These are phyloP conservation scores for Globisporangium nagaii DNA, from an alignment of 352 stramenopile species.

Conservation along the genomic window DNA sequence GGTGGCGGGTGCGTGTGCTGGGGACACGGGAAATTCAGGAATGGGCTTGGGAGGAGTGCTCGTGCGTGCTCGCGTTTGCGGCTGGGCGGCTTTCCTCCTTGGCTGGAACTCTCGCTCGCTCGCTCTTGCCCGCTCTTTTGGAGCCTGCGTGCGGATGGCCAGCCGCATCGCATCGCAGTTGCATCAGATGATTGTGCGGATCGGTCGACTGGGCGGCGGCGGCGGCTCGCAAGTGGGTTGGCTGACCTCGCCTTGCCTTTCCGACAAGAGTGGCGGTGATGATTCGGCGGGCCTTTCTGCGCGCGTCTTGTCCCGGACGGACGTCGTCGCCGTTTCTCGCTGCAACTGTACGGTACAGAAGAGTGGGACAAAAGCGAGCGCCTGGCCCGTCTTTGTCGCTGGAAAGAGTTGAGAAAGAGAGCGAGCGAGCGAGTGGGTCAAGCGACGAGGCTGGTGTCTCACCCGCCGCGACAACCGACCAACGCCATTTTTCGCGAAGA, in stretches of 20 bases:
- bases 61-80: neutral
- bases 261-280: neutral
- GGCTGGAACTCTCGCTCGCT: no score
- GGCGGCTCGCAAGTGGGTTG: no score
- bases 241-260: neutral
- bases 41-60: neutral
- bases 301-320: neutral
- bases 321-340: no score
- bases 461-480: no score
- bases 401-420: no score
- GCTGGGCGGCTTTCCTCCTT: no score
- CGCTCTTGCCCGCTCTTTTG: no score
- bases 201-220: no score
- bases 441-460: no score
- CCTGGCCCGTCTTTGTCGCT: neutral
- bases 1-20: neutral
- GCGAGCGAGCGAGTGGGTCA: no score
- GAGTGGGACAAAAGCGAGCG: constrained; percentile 1
- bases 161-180: neutral
- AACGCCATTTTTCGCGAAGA: no score
- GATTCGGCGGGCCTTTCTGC: neutral
- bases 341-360: neutral
- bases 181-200: neutral
- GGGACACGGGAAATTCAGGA: neutral
- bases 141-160: no score